Evolutionary conservation across 805 yeast genomes (phyloP).

Genomic region (Metschnikowia cubensis): DNA sequence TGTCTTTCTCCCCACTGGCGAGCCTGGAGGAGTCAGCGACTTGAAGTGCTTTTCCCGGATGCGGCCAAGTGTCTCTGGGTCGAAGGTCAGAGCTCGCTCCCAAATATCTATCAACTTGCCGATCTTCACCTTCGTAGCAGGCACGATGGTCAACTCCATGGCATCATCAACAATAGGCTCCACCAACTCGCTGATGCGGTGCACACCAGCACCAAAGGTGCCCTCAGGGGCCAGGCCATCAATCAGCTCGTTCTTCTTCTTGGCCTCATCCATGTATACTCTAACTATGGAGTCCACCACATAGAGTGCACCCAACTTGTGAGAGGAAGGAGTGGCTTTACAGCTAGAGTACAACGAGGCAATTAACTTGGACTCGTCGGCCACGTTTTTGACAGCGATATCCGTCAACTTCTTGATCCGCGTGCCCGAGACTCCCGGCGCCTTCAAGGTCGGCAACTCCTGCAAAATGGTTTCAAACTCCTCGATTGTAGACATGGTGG

Average conservation of each 20-base stretch:
- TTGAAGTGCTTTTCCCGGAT: conserved; percentile 58
- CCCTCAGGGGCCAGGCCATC: conserved; percentile 56
- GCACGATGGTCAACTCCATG: conserved; percentile 45
- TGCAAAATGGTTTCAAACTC: conserved; percentile 46
- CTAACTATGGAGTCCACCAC: conserved; percentile 91
- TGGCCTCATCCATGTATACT: conserved; percentile 73
- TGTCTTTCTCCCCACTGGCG: conserved; percentile 40
- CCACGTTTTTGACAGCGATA: conserved; percentile 66
- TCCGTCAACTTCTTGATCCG: conserved; percentile 85
- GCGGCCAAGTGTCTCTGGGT: conserved; percentile 47
- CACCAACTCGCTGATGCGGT: conserved; percentile 59
- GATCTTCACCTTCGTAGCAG: conserved; percentile 66
- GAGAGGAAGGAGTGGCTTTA: conserved; percentile 68
- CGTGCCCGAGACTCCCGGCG: conserved; percentile 94
- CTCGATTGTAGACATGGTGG: conserved; percentile 37
- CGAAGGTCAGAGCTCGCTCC: conserved; percentile 81
- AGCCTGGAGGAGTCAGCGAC: conserved; percentile 67
- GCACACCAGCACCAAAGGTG: conserved; percentile 69
- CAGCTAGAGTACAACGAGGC: conserved; percentile 61
- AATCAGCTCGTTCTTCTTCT: conserved; percentile 48
- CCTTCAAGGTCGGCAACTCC: conserved; percentile 55
- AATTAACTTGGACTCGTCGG: conserved; percentile 52
- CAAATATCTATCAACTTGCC: conserved; percentile 86
- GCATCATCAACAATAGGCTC: conserved; percentile 63
- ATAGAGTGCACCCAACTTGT: conserved; percentile 87